Conservation (phyloP, 768 basidiomycete species). For the Tubosaeta sp. region DNA sequence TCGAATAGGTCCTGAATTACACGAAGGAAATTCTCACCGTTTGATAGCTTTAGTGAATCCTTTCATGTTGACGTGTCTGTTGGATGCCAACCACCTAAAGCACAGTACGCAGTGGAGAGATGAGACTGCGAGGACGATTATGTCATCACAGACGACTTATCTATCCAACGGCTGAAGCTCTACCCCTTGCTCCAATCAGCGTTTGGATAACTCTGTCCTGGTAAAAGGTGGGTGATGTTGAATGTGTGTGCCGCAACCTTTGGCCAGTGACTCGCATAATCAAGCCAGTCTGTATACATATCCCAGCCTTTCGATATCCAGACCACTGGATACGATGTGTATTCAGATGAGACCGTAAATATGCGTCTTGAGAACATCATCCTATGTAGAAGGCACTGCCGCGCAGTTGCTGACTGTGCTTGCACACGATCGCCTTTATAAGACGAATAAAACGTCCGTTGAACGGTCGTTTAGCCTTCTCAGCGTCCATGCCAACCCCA, state of each 20-base stretch:
- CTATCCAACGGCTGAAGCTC: too few species aligned
- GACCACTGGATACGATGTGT: too few species aligned
- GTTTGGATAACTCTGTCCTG: too few species aligned
- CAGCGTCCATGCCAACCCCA: neutral
- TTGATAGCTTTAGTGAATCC: slow-evolving; percentile 74
- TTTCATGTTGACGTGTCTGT: slow-evolving; percentile 55
- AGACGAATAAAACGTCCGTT: neutral
- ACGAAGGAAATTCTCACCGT: slow-evolving; percentile 44
- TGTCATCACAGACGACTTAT: too few species aligned
- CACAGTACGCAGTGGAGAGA: neutral
- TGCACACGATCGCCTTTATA: neutral
- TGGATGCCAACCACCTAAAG: neutral
- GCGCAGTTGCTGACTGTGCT: neutral
- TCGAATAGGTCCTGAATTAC: neutral
- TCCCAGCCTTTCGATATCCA: too few species aligned
- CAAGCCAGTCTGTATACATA: too few species aligned
- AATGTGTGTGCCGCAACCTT: too few species aligned
- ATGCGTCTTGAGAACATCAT: too few species aligned
- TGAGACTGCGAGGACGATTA: slow-evolving; percentile 7
- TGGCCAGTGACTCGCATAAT: too few species aligned
- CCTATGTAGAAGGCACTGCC: neutral
- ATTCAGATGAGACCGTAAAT: too few species aligned
- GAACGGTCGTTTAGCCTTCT: neutral
- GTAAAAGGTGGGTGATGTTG: too few species aligned
- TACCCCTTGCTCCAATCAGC: too few species aligned